Conservation (phyloP, 2,329 filamentous ascomycete species). For the Xylaria sp. region DNA sequence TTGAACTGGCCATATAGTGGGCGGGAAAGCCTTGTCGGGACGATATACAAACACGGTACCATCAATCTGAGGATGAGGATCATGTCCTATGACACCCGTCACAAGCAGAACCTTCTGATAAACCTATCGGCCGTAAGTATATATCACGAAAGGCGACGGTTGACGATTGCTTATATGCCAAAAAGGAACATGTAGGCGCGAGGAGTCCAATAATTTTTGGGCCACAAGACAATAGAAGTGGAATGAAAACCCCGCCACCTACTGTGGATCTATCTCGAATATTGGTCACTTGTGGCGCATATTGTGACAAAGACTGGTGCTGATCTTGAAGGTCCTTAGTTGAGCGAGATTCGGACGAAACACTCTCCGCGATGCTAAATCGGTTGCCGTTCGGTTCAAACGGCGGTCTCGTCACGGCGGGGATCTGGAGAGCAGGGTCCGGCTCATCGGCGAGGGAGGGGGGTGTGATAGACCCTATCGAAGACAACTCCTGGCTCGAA, state of each 20-base stretch:
- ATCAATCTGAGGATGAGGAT: slow-evolving; percentile 66
- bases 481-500: slow-evolving; percentile 63
- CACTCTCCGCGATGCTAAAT: slow-evolving; percentile 68
- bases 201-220: background rate
- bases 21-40: slow-evolving; percentile 83
- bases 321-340: slow-evolving; percentile 53
- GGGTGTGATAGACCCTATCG: slow-evolving; percentile 74
- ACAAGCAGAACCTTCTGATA: slow-evolving; percentile 89
- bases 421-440: slow-evolving; percentile 66
- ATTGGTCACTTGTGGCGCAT: slow-evolving; percentile 80
- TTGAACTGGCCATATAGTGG: slow-evolving; percentile 83
- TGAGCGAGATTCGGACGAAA: slow-evolving; percentile 62
- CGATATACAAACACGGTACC: slow-evolving; percentile 80
- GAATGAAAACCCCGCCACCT: slow-evolving; percentile 45
- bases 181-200: background rate
- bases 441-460: slow-evolving; percentile 73
- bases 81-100: slow-evolving; percentile 80
- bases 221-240: slow-evolving; percentile 9
- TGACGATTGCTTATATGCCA: no score
- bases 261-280: slow-evolving; percentile 86
- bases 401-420: slow-evolving; percentile 48
- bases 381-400: slow-evolving; percentile 55
- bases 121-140: slow-evolving; percentile 60
- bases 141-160: background rate
- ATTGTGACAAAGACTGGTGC: slow-evolving; percentile 67